Evolutionary conservation across 352 stramenopile genomes (phyloP).

Genomic region (Aphanomyces euteiches): DNA sequence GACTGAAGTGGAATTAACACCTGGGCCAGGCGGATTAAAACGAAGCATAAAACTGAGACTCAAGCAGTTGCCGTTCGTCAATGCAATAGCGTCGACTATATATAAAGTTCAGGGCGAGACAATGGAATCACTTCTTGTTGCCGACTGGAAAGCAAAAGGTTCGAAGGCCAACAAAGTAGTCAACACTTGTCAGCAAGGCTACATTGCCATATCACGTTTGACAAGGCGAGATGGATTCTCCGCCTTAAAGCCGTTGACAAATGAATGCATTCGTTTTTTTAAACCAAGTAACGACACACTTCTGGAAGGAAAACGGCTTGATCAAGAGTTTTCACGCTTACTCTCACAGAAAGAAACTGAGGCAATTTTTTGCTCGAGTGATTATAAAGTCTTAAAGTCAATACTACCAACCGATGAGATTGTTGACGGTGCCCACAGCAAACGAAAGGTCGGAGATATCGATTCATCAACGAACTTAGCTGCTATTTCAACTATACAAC

Average conservation of each 20-base stretch:
- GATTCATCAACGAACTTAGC: no score
- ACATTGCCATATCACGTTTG: constrained; percentile 7
- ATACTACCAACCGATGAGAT: no score
- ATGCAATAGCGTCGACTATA: constrained; percentile 9
- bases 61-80: neutral
- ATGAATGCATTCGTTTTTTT: neutral
- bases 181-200: neutral
- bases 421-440: no score
- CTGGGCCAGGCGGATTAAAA: neutral
- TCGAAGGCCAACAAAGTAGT: neutral
- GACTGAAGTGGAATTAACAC: constrained; percentile 1
- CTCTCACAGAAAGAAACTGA: neutral
- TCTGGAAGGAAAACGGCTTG: neutral
- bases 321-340: neutral
- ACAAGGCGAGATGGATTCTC: constrained; percentile 5
- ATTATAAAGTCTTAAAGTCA: neutral
- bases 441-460: no score
- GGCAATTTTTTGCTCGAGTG: neutral
- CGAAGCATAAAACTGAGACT: neutral
- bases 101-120: constrained; percentile 8
- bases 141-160: constrained; percentile 7
- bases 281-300: neutral
- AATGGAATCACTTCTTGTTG: constrained; percentile 11
- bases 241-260: neutral
- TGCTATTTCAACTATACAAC: no score